Conservation (phyloP, 1,284 basidiomycete species). For the Rhodotorula sp. region DNA sequence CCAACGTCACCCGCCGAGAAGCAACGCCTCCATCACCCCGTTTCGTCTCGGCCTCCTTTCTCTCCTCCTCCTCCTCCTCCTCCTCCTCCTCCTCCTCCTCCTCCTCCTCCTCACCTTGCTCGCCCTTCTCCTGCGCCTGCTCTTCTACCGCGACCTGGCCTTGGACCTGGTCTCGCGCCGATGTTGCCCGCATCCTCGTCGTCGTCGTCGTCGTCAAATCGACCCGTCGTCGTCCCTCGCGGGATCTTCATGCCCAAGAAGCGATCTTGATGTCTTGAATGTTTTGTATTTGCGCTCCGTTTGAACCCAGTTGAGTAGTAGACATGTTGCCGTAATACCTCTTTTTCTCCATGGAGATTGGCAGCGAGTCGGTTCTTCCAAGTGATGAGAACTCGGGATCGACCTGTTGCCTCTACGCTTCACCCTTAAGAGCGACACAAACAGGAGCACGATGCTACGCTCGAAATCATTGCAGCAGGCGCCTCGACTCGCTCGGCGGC, state of each 20-base stretch:
- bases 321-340: too few relatives aligned
- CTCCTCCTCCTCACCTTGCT: background rate
- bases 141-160: background rate
- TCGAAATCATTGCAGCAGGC: background rate
- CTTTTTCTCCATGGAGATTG: background rate
- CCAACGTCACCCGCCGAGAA: too few relatives aligned
- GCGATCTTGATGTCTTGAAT: background rate
- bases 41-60: background rate
- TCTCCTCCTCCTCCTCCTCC: background rate
- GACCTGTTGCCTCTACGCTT: background rate
- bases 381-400: background rate
- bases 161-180: too few relatives aligned
- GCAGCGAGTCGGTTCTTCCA: too few relatives aligned
- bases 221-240: background rate
- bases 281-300: background rate
- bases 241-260: constrained; percentile 8
- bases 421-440: background rate
- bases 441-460: background rate
- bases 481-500: background rate
- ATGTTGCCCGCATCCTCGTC: background rate
- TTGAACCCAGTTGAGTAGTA: background rate
- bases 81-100: background rate
- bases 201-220: background rate
- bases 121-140: too few relatives aligned
- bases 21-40: too few relatives aligned